phyloP scores from a whole-genome alignment of 2,329 filamentous ascomycete genomes.

The Diaporthe ilicicola region DNA sequence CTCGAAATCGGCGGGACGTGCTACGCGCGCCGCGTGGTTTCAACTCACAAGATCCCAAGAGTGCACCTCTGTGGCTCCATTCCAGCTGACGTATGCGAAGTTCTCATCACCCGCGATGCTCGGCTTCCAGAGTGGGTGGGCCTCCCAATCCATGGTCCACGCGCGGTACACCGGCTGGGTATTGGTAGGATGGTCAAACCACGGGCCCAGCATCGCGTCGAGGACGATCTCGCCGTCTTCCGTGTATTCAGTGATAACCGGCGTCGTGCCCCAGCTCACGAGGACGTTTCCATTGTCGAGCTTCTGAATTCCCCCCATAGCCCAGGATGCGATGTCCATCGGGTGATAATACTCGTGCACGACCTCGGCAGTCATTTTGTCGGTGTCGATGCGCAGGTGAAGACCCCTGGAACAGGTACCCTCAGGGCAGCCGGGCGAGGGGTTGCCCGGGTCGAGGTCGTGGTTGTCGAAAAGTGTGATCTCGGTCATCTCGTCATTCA shows the following conservation, averaged over 20 bases:
- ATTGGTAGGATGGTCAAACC: slow-evolving; percentile 25
- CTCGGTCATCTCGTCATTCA: slow-evolving; percentile 43
- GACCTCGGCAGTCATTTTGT: slow-evolving; percentile 52
- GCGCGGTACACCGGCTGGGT: slow-evolving; percentile 36
- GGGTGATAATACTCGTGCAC: slow-evolving; percentile 48
- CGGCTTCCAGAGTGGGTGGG: slow-evolving; percentile 39
- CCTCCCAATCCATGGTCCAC: slow-evolving; percentile 36
- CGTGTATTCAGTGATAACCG: slow-evolving; percentile 56
- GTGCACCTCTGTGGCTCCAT: slow-evolving; percentile 44
- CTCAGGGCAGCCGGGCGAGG: slow-evolving; percentile 26
- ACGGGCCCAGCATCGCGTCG: slow-evolving; percentile 50
- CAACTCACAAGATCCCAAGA: slow-evolving; percentile 33
- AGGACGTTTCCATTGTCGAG: slow-evolving; percentile 46
- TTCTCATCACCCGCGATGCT: slow-evolving; percentile 32
- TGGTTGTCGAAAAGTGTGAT: slow-evolving; percentile 60
- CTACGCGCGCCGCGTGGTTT: not conserved
- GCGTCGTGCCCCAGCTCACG: slow-evolving; percentile 56
- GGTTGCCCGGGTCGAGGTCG: slow-evolving; percentile 39
- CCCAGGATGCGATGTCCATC: slow-evolving; percentile 32
- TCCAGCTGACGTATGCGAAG: slow-evolving; percentile 43
- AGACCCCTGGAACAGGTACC: slow-evolving; percentile 37
- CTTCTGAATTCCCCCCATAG: slow-evolving; percentile 32
- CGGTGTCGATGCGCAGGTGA: slow-evolving; percentile 46
- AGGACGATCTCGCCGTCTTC: slow-evolving; percentile 49
- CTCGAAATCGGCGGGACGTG: too few species aligned